A percentile compares a stretch with the other conserved stretches of the same genome.
Evolutionary conservation across 345 rosid genomes (phyloP).

Genomic region (Schrenkiella parvula): DNA sequence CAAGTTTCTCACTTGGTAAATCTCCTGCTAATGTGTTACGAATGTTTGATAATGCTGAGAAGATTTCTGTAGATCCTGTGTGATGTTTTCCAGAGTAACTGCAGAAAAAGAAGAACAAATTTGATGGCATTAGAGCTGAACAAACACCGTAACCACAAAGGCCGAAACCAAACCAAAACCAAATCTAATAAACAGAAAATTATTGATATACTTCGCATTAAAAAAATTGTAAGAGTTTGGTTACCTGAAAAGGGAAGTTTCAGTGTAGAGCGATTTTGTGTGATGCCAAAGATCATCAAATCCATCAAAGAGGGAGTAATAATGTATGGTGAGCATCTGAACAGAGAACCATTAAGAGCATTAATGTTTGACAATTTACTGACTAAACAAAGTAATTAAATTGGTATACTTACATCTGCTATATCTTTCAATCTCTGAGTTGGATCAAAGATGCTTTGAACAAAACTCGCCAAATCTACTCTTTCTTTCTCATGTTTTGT

Average conservation of each 20-base stretch:
- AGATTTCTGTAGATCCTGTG: slow-evolving; percentile 60
- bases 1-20: slow-evolving; percentile 75
- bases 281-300: slow-evolving; percentile 81
- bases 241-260: slow-evolving; percentile 73
- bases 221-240: not conserved
- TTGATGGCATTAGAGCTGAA: not conserved
- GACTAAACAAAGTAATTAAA: not conserved
- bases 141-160: too few species aligned
- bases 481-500: slow-evolving; percentile 51
- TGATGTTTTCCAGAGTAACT: slow-evolving; percentile 59
- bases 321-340: slow-evolving; percentile 94
- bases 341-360: slow-evolving; percentile 9
- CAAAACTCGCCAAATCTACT: slow-evolving; percentile 74
- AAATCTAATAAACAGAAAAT: not conserved
- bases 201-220: not conserved
- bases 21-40: slow-evolving; percentile 80
- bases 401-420: slow-evolving; percentile 79
- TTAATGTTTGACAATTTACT: not conserved
- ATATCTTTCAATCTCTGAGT: slow-evolving; percentile 79
- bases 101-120: not conserved
- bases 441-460: slow-evolving; percentile 81
- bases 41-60: slow-evolving; percentile 47
- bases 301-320: slow-evolving; percentile 89
- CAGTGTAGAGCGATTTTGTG: slow-evolving; percentile 57
- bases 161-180: not conserved